Percentiles rank a stretch among this genome's conserved stretches.
These are phyloP conservation scores for Mortierella antarctica DNA, from an alignment of 192 early-diverging fungal species.

Conservation along the genomic window DNA sequence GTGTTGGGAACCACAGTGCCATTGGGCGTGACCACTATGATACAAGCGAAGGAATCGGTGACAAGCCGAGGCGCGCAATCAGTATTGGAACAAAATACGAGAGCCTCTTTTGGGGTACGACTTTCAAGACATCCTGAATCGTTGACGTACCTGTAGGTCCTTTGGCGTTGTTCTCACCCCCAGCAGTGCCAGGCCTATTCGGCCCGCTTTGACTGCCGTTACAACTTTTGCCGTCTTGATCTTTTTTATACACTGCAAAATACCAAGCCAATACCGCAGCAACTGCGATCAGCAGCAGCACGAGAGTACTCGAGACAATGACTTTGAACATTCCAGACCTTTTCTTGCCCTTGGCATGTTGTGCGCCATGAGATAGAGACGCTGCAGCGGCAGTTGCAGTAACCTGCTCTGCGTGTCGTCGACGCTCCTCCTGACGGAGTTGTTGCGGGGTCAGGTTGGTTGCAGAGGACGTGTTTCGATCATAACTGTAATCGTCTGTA, in stretches of 20 bases:
- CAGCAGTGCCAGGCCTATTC: too few relatives aligned
- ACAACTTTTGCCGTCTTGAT: conserved; percentile 7
- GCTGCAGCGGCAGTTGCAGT: conserved; percentile 10
- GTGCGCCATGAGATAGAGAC: neutral
- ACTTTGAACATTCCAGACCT: conserved; percentile 23
- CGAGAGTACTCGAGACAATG: conserved; percentile 9
- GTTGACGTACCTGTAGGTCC: conserved; percentile 8
- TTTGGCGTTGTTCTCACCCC: neutral
- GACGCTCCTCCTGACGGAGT: conserved; percentile 24
- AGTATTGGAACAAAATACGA: too few relatives aligned
- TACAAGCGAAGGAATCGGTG: neutral
- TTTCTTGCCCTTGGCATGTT: conserved; percentile 2
- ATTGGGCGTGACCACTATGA: conserved; percentile 29
- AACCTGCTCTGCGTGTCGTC: conserved; percentile 14
- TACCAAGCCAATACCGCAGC: conserved; percentile 33
- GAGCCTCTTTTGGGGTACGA: too few relatives aligned
- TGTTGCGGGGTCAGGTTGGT: conserved; percentile 23
- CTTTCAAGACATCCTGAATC: too few relatives aligned
- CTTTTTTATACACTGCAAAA: conserved; percentile 39
- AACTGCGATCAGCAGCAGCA: conserved; percentile 8
- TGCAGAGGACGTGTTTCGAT: neutral
- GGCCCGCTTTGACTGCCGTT: neutral
- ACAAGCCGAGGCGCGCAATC: too few relatives aligned
- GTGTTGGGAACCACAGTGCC: conserved; percentile 31
- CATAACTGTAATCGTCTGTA: neutral